Percentiles rank a stretch among this genome's conserved stretches.
phyloP scores from a whole-genome alignment of 2,329 filamentous ascomycete species.

The Dactylellina cionopaga region DNA sequence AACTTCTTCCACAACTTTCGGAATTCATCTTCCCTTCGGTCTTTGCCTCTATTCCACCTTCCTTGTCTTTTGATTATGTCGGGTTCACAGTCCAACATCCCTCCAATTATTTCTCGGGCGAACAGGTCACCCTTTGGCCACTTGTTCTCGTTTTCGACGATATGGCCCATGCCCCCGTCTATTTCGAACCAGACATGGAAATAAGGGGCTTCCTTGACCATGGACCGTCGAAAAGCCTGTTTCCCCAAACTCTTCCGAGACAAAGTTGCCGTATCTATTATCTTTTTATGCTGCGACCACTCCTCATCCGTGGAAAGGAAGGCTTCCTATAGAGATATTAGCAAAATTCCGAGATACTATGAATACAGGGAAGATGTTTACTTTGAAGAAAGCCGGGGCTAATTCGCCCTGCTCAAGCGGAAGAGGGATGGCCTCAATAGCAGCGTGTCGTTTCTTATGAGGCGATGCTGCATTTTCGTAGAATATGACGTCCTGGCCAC shows the following conservation, averaged over 20 bases:
- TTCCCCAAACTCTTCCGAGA: conserved; percentile 74
- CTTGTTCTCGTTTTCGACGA: conserved; percentile 83
- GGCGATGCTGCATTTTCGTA: conserved; percentile 95
- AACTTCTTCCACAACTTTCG: conserved; percentile 89
- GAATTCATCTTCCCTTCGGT: conserved; percentile 76
- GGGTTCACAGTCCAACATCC: conserved; percentile 84
- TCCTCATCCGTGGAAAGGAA: conserved; percentile 88
- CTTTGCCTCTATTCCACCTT: conserved; percentile 76
- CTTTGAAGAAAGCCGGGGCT: conserved; percentile 88
- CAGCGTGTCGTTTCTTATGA: conserved; percentile 80
- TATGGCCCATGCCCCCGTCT: conserved; percentile 89
- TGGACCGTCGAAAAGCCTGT: conserved; percentile 79
- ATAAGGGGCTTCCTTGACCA: conserved; percentile 97
- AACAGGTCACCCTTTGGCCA: conserved; percentile 96
- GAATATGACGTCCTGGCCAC: conserved; percentile 91
- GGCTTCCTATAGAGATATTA: conserved; percentile 69
- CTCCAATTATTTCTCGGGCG: conserved; percentile 88
- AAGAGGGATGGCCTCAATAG: conserved; percentile 85
- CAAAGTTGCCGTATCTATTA: conserved; percentile 81
- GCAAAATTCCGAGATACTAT: not conserved
- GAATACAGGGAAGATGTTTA: conserved; percentile 14
- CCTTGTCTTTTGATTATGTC: conserved; percentile 91
- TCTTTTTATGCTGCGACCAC: conserved; percentile 93
- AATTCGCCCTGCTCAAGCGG: conserved; percentile 91
- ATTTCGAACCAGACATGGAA: conserved; percentile 97